Percentiles rank a stretch among this genome's conserved stretches.
phyloP scores from a whole-genome alignment of 1,284 basidiomycete species.

The Malassezia slooffiae region DNA sequence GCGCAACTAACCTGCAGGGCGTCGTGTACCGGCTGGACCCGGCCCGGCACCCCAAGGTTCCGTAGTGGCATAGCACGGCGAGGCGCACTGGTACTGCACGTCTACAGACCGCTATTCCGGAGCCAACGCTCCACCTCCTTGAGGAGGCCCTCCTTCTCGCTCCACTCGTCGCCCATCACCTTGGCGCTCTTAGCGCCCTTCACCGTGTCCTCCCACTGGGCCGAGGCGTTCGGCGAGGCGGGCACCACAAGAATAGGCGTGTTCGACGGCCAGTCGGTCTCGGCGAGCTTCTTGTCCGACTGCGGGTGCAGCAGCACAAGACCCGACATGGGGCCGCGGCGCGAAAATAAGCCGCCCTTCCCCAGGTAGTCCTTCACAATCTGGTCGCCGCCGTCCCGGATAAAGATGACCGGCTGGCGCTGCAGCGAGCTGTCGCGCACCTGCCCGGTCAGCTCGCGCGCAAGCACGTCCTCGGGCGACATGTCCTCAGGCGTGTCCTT shows the following conservation, averaged over 20 bases:
- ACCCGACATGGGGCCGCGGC: constrained; percentile 12
- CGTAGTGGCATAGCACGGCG: constrained; percentile 7
- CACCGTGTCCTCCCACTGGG: constrained; percentile 1
- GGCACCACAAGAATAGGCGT: constrained; percentile 14
- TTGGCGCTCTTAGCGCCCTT: not conserved
- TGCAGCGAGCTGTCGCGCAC: constrained; percentile 13
- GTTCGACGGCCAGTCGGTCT: constrained; percentile 13
- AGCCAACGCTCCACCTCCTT: constrained; percentile 15
- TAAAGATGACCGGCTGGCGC: constrained; percentile 15
- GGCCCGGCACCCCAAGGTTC: constrained; percentile 22
- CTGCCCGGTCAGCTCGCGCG: constrained; percentile 11
- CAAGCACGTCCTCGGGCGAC: constrained; percentile 6
- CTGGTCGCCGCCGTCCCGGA: constrained; percentile 2
- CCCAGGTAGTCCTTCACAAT: constrained; percentile 9
- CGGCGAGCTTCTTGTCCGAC: not conserved
- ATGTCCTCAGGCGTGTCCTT: constrained; percentile 1
- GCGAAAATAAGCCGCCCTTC: constrained; percentile 7
- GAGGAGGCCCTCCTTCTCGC: constrained; percentile 13
- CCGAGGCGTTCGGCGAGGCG: not conserved
- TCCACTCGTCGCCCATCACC: constrained; percentile 9
- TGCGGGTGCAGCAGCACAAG: constrained; percentile 11
- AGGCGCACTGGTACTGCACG: not conserved
- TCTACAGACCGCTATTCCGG: constrained; percentile 9
- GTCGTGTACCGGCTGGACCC: constrained; percentile 38
- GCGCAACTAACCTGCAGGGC: constrained; percentile 18